phyloP scores from a whole-genome alignment of 805 yeast species.

The Kodamaea lidongshanica region DNA sequence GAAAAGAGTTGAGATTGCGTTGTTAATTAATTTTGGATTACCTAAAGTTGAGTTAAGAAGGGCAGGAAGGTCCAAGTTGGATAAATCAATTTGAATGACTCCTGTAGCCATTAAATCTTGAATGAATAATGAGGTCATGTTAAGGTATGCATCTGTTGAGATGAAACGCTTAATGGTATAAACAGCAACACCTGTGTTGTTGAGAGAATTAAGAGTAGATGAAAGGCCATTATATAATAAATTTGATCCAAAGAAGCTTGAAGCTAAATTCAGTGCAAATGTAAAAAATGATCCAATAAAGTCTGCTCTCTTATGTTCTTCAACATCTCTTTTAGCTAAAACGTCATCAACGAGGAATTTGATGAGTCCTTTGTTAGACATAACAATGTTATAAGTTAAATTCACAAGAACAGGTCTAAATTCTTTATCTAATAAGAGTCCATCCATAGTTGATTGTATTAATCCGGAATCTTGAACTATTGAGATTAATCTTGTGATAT shows the following conservation, averaged over 20 bases:
- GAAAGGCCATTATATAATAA: conserved; percentile 20
- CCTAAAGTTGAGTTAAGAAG: conserved; percentile 20
- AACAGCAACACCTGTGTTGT: conserved; percentile 36
- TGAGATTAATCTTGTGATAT: conserved; percentile 18
- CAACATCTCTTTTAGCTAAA: conserved; percentile 4
- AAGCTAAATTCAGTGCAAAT: conserved; percentile 25
- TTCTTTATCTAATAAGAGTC: conserved; percentile 28
- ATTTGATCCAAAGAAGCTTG: conserved; percentile 23
- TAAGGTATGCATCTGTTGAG: conserved; percentile 28
- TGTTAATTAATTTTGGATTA: conserved; percentile 18
- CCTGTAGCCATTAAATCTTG: conserved; percentile 23
- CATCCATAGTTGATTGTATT: conserved; percentile 28
- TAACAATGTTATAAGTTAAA: conserved; percentile 25
- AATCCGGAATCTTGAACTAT: conserved; percentile 31
- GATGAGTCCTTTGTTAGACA: conserved; percentile 24
- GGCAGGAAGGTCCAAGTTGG: conserved; percentile 22
- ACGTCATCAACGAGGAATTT: conserved; percentile 10
- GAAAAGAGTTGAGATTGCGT: conserved; percentile 18
- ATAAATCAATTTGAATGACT: conserved; percentile 18
- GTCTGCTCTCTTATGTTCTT: conserved; percentile 4
- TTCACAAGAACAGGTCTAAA: conserved; percentile 29
- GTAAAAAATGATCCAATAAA: conserved; percentile 18
- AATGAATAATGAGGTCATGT: conserved; percentile 30
- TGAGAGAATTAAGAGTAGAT: conserved; percentile 29
- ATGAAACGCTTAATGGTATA: conserved; percentile 32